phyloP scores from a whole-genome alignment of 2,329 filamentous ascomycete species.

The Zymoseptoria passerinii region DNA sequence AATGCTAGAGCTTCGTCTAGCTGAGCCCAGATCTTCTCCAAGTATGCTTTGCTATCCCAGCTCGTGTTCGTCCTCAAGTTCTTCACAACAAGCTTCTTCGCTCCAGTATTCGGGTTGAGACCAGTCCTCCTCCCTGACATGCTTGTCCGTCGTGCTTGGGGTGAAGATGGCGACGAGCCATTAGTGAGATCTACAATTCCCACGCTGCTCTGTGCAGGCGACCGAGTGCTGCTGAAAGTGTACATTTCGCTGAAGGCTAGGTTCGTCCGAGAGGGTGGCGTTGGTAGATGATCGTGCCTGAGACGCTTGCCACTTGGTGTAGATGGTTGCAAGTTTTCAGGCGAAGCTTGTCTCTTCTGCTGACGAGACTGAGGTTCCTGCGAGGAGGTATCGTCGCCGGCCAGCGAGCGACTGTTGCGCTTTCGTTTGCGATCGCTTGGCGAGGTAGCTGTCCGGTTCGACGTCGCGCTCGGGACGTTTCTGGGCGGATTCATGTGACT shows the following conservation, averaged over 20 bases:
- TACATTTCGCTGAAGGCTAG: conserved; percentile 44
- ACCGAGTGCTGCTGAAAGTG: conserved; percentile 35
- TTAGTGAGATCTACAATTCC: conserved; percentile 38
- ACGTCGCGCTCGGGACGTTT: conserved; percentile 13
- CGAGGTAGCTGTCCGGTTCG: conserved; percentile 6
- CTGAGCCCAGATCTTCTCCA: conserved; percentile 65
- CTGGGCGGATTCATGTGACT: conserved; percentile 20
- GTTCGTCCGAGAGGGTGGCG: conserved; percentile 10
- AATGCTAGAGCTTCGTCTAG: conserved; percentile 63
- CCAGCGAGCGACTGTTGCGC: conserved; percentile 5
- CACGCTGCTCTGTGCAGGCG: conserved; percentile 30
- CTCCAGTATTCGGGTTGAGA: conserved; percentile 67
- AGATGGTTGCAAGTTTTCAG: conserved; percentile 11
- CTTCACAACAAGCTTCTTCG: conserved; percentile 87
- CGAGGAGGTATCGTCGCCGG: conserved; percentile 16
- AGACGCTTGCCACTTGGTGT: conserved; percentile 35
- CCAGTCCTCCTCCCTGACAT: conserved; percentile 24
- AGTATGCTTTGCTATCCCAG: conserved; percentile 66
- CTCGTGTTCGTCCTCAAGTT: conserved; percentile 65
- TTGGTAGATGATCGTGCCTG: conserved; percentile 25
- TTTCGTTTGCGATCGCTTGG: conserved; percentile 19
- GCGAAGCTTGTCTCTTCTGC: conserved; percentile 16
- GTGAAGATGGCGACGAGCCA: conserved; percentile 24
- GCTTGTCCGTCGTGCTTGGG: conserved; percentile 17
- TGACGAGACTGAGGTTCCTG: conserved; percentile 37